These are phyloP conservation scores for Peniophora sp. DNA, from an alignment of 1,284 basidiomycete genomes.

Conservation along the genomic window DNA sequence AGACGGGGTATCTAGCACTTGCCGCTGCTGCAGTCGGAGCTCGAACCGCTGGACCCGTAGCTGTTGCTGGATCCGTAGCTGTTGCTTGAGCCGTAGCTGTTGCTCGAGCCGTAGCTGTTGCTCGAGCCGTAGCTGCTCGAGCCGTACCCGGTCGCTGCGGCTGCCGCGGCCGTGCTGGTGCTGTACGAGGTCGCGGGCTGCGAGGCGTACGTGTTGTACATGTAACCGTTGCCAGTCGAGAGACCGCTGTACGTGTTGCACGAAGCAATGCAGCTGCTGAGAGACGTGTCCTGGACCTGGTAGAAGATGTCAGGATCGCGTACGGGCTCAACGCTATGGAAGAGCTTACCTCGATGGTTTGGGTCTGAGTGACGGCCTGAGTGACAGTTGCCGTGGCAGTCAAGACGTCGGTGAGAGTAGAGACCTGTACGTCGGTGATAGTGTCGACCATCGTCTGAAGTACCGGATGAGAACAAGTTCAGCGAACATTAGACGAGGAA, in stretches of 20 bases:
- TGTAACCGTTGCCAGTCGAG: constrained; percentile 41
- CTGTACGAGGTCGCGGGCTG: constrained; percentile 15
- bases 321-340: constrained; percentile 37
- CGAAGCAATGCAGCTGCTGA: constrained; percentile 4
- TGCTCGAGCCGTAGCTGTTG: constrained; percentile 1
- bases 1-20: background rate
- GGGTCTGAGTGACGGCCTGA: constrained; percentile 15
- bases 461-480: constrained; percentile 21
- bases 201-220: constrained; percentile 41
- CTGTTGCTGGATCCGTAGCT: constrained; percentile 4
- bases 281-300: background rate
- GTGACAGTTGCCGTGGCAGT: constrained; percentile 15
- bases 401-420: constrained; percentile 1
- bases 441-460: constrained; percentile 24
- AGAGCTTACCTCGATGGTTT: constrained; percentile 30
- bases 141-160: background rate
- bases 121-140: background rate
- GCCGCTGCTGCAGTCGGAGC: constrained; percentile 1
- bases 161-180: constrained; percentile 2
- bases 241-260: constrained; percentile 29
- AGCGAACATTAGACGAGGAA: background rate
- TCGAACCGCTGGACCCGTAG: constrained; percentile 6
- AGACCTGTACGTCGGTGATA: background rate
- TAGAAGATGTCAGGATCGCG: too few species aligned
- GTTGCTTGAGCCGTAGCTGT: constrained; percentile 2